These are phyloP conservation scores for Tolypocladium tropicale DNA, from an alignment of 2,329 filamentous ascomycete genomes.

Conservation along the genomic window DNA sequence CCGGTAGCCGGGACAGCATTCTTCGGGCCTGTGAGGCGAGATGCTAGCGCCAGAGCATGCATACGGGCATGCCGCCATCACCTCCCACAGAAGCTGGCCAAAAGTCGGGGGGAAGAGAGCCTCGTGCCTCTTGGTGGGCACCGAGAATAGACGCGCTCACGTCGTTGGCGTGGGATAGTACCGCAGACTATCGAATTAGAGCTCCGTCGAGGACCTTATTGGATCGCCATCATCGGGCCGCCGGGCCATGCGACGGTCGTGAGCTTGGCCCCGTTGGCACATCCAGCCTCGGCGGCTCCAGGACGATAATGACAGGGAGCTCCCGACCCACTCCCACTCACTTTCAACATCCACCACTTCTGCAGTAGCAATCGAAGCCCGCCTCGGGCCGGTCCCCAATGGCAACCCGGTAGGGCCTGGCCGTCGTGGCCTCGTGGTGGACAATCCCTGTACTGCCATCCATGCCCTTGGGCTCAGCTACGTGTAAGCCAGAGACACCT, in stretches of 20 bases:
- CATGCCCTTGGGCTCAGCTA: no score
- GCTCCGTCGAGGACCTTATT: neutral
- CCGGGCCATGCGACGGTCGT: neutral
- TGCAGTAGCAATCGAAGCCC: neutral
- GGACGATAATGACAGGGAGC: neutral
- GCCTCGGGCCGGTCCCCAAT: neutral
- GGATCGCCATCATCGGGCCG: neutral
- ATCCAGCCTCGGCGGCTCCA: conserved; percentile 5
- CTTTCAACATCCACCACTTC: neutral
- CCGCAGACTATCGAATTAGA: neutral
- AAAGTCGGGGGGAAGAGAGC: neutral
- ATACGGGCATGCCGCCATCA: no score
- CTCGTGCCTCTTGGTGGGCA: neutral
- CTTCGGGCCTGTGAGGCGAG: neutral
- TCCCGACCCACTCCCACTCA: neutral
- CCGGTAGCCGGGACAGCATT: neutral
- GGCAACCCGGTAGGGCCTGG: neutral
- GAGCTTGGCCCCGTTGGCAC: neutral
- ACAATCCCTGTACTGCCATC: no score
- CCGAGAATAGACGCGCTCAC: neutral
- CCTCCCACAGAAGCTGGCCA: no score
- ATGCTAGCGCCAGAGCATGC: neutral
- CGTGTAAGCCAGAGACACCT: no score
- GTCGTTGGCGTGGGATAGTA: neutral
- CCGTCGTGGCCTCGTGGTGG: no score